Base-by-base conservation (phyloP, 331 rosid species). In the Pyracantha coccinea region DNA sequence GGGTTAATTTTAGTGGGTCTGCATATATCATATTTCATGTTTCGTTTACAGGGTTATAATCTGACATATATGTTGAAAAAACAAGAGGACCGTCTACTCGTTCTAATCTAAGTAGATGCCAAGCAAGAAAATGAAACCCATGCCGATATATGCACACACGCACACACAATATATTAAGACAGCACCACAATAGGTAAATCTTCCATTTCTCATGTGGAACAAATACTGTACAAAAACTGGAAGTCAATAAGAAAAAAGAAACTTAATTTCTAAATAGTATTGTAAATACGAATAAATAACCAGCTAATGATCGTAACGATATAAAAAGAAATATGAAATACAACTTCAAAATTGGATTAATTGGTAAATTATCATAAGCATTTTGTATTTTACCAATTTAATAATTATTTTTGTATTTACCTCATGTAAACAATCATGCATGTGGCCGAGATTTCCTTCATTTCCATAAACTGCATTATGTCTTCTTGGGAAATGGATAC, bases 351-450 rank as follows among this genome's bases (percentile, higher is more conserved):
- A 54, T 52, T 41, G 47, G 47, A 41, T 41, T 41, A 41, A 41
- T 41, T 41, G 47, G 13, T 27, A 29, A 52, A 53, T 15, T 70
- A 53, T 50, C 45, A 52, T 69, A 52, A 50, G 58, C 73, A 50
- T 19, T 19, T 28, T 70, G 24, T 54, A 54, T 8, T 54, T 53
- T 53, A 53, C 59, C 59, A 7, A n/a, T 19, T 53, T 3, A 53
- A 53, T 17, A 52, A 17, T 16, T 50, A 50, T 13, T 14, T 52
- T 53, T 53, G 45, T 14, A 32, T 7, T 70, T 29, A 71, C 75
- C 75, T 71, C 75, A 71, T 71, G 75, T 53, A 71, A 24, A 71
- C 75, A 29, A 60, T 71, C 55, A 71, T 71, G 31, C 75, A 71
- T 17, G 29, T 53, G 35, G 75, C 50, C 19, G 75, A 41, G 21